Base-by-base conservation (phyloP, 441 rosid genomes). In the Croton laevigatus region DNA sequence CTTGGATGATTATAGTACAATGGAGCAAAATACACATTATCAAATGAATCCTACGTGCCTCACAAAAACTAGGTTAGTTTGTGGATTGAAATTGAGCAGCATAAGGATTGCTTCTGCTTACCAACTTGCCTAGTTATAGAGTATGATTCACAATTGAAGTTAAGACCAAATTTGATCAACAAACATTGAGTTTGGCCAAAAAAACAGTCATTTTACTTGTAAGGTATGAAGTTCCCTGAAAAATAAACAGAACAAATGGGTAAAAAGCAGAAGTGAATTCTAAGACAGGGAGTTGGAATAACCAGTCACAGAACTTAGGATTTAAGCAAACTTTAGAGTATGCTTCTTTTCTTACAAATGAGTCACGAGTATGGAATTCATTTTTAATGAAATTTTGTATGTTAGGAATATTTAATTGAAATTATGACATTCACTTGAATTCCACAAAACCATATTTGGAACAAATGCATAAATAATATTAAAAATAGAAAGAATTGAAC, bases 41-140 rank as follows among this genome's bases (percentile, higher is more conserved):
- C 32, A 27, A 27, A 27, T 27, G 32, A 27, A 19, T 7, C 52
- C 9, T 42, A 5, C 44, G 20, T 45, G 37, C 38, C 23, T 7
- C 53, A 36, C 34, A 45, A 63, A 27, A 20, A 63, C 40, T 63
- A 45, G 54, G 54, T 45, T 63, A 27, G 34, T 23, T 22, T 27
- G 36, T 22, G 14, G n/a, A 63, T 45, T 23, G 14, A 27, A 27
- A 16, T 8, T 46, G 13, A 23, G 9, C 52, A 62, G 44, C 52
- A 20, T 22, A 37, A 38, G 46, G 66, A 62, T 3, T 27, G 34
- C 14, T 8, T 42, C 38, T 23, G 9, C 55, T 65, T 65, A 27
- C 68, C 68, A 48, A 65, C 27, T 49, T 65, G 68, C 45, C 27
- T 48, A 65, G n/a, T 14, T 1, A 22, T 1, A 49, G n/a, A 19